Percentiles rank a stretch among this genome's conserved stretches.
Evolutionary conservation across 1,139 yeast genomes (phyloP).

Genomic region (Kurtzmaniella quercitrusa): DNA sequence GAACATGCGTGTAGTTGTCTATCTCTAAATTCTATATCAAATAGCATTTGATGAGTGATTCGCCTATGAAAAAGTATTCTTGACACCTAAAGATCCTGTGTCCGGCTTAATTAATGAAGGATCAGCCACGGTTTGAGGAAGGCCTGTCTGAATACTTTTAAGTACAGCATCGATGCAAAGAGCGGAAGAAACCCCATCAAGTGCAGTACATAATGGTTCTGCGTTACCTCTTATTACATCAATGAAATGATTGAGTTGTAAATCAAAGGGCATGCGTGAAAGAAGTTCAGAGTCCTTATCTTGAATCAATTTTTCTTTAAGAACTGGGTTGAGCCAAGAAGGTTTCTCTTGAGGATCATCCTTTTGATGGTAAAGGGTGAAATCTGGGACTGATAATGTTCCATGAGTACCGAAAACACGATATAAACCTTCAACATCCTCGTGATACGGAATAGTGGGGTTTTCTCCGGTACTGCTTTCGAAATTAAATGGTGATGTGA

Average conservation of each 20-base stretch:
- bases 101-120: slow-evolving; percentile 23
- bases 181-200: slow-evolving; percentile 37
- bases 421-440: slow-evolving; percentile 29
- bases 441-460: slow-evolving; percentile 31
- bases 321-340: slow-evolving; percentile 7
- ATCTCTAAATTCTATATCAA: neutral
- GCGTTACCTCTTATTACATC: slow-evolving; percentile 27
- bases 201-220: slow-evolving; percentile 32
- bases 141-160: slow-evolving; percentile 31
- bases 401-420: slow-evolving; percentile 36
- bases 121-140: slow-evolving; percentile 29
- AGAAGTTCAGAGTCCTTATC: slow-evolving; percentile 12
- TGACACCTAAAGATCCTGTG: slow-evolving; percentile 14
- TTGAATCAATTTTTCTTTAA: slow-evolving; percentile 11
- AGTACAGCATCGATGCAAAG: slow-evolving; percentile 32
- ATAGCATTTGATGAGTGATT: neutral
- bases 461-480: slow-evolving; percentile 42
- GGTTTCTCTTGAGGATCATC: slow-evolving; percentile 7
- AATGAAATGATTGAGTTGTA: slow-evolving; percentile 37
- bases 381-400: slow-evolving; percentile 35
- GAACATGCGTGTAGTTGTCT: neutral
- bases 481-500: slow-evolving; percentile 37
- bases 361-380: slow-evolving; percentile 31
- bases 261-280: slow-evolving; percentile 31
- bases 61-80: neutral